Percentiles rank a stretch among this genome's conserved stretches.
Evolutionary conservation across 1,284 basidiomycete genomes (phyloP).

Genomic region (Puccinia polysora): DNA sequence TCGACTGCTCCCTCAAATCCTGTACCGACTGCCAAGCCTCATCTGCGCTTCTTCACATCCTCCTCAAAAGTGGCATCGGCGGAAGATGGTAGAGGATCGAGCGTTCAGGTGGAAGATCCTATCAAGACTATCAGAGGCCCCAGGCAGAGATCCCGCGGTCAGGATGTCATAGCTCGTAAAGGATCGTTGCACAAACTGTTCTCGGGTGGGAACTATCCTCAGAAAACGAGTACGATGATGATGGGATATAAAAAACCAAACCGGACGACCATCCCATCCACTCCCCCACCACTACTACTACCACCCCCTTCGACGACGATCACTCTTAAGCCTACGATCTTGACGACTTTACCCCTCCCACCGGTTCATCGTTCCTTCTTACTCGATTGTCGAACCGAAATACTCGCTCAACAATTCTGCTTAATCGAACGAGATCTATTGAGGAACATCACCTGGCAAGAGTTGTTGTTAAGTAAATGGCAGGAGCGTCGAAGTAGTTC

Average conservation of each 20-base stretch:
- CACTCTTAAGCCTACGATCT: not conserved
- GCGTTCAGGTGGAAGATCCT: not conserved
- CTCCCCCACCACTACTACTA: not conserved
- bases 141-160: conserved; percentile 1
- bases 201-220: not conserved
- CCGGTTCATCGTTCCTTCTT: conserved; percentile 50
- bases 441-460: conserved; percentile 73
- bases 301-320: not conserved
- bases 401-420: conserved; percentile 70
- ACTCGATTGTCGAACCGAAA: conserved; percentile 56
- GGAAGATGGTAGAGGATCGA: not conserved
- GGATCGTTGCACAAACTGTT: conserved; percentile 33
- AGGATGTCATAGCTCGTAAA: conserved; percentile 36
- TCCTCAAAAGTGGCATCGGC: conserved; percentile 7
- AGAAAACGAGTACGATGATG: not conserved
- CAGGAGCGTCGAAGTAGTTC: conserved; percentile 48
- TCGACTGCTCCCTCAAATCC: too few species aligned
- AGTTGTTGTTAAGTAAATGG: conserved; percentile 62
- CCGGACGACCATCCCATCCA: not conserved
- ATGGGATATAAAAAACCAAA: not conserved
- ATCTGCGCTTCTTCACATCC: conserved; percentile 6
- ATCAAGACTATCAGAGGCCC: conserved; percentile 16
- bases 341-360: conserved; percentile 33
- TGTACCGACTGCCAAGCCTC: not conserved
- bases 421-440: conserved; percentile 85